Conservation (phyloP, 2,329 filamentous ascomycete genomes). For the Penicillium paneum region DNA sequence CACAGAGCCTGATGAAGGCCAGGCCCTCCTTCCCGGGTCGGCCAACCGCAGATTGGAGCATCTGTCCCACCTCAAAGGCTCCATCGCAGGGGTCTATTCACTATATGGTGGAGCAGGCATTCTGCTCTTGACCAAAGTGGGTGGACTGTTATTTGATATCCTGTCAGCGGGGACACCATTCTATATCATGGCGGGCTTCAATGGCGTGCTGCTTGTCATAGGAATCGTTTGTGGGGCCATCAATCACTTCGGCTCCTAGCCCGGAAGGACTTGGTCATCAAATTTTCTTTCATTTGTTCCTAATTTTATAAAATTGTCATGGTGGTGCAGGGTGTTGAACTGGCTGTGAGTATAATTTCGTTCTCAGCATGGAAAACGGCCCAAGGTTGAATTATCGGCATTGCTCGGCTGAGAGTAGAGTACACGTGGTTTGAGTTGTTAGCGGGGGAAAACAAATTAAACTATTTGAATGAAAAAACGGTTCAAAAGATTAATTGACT, state of each 20-base stretch:
- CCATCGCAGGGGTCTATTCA: conserved; percentile 91
- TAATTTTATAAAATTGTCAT: background rate
- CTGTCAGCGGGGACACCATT: conserved; percentile 76
- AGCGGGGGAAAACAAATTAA: background rate
- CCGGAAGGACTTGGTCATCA: conserved; percentile 5
- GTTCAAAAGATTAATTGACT: conserved; percentile 4
- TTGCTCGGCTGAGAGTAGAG: background rate
- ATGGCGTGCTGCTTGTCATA: conserved; percentile 61
- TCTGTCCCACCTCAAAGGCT: conserved; percentile 72
- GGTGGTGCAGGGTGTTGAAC: background rate
- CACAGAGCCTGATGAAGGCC: conserved; percentile 25
- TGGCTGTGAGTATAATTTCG: background rate
- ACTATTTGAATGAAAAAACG: background rate
- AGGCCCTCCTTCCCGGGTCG: conserved; percentile 29
- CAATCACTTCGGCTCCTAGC: conserved; percentile 19
- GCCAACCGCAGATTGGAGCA: conserved; percentile 28
- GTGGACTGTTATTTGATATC: conserved; percentile 79
- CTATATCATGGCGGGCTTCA: conserved; percentile 90
- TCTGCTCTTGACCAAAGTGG: conserved; percentile 83
- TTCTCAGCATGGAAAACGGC: background rate
- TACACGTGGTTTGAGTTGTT: background rate
- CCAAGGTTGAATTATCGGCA: background rate
- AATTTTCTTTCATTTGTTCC: background rate
- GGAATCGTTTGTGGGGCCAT: conserved; percentile 31
- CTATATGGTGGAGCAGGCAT: conserved; percentile 88